phyloP scores from a whole-genome alignment of 768 basidiomycete genomes.

The Filobasidium wieringae region DNA sequence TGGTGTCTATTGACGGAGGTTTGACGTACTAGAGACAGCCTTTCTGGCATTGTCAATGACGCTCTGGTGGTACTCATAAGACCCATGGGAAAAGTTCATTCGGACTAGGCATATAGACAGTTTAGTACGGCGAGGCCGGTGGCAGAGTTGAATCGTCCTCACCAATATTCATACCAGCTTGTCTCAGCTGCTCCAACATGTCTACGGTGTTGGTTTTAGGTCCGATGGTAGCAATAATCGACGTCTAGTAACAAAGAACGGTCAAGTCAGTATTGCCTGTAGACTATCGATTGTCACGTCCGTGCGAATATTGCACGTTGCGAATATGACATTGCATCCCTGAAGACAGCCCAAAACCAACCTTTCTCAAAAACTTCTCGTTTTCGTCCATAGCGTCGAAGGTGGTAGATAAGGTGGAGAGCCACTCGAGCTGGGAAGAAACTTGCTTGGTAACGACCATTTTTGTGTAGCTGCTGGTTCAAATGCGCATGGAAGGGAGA shows the following conservation, averaged over 20 bases:
- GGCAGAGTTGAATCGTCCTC: slow-evolving; percentile 35
- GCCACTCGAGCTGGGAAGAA: slow-evolving; percentile 73
- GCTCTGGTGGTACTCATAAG: slow-evolving; percentile 95
- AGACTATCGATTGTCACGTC: too few species aligned
- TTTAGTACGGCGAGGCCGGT: neutral
- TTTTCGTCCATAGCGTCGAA: slow-evolving; percentile 60
- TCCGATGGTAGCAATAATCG: slow-evolving; percentile 99
- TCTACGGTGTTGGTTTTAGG: slow-evolving; percentile 90
- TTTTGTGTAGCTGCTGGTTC: slow-evolving; percentile 3
- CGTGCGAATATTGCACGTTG: too few species aligned
- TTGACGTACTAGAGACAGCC: slow-evolving; percentile 57
- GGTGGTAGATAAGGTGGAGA: slow-evolving; percentile 63
- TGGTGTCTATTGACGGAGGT: neutral
- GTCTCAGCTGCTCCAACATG: slow-evolving; percentile 67
- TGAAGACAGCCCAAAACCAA: slow-evolving; percentile 42
- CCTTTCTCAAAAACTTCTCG: slow-evolving; percentile 85
- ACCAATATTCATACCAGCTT: slow-evolving; percentile 97
- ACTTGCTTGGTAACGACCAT: slow-evolving; percentile 21
- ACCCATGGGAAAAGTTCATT: slow-evolving; percentile 99
- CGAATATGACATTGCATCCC: too few species aligned
- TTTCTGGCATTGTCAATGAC: slow-evolving; percentile 95
- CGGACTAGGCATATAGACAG: slow-evolving; percentile 52
- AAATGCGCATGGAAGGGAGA: too few species aligned
- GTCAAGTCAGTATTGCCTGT: too few species aligned
- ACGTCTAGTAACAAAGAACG: too few species aligned